phyloP scores from a whole-genome alignment of 306 rosid species.

The Arachis hypogaea region DNA sequence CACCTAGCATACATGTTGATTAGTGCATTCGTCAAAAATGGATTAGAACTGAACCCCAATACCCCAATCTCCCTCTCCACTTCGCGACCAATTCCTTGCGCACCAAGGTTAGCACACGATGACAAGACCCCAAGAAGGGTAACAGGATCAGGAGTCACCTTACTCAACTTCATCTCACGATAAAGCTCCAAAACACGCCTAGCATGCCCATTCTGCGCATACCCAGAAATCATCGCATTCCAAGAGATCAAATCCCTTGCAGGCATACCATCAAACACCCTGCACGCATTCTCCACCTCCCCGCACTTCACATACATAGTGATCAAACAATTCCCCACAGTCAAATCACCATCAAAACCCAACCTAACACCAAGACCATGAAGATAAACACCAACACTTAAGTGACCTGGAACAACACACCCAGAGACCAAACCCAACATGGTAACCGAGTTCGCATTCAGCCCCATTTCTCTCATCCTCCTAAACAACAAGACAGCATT shows the following conservation, averaged over 20 bases:
- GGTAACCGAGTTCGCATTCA: conserved; percentile 60
- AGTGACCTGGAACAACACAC: conserved; percentile 46
- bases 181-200: conserved; percentile 68
- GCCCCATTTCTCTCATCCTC: conserved; percentile 37
- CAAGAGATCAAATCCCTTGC: conserved; percentile 77
- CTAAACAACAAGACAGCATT: conserved; percentile 56
- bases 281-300: conserved; percentile 52
- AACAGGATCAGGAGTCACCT: conserved; percentile 50
- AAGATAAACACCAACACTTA: conserved; percentile 57
- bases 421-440: conserved; percentile 73
- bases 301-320: conserved; percentile 86
- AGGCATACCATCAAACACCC: conserved; percentile 62
- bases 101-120: conserved; percentile 56
- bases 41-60: conserved; percentile 46
- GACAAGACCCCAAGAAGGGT: conserved; percentile 56
- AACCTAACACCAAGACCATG: conserved; percentile 54
- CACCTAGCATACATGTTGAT: conserved; percentile 61
- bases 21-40: conserved; percentile 51
- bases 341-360: conserved; percentile 54
- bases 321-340: conserved; percentile 72
- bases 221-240: conserved; percentile 94
- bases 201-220: conserved; percentile 76
- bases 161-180: conserved; percentile 41
- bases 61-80: conserved; percentile 44
- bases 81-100: conserved; percentile 49